Base-by-base conservation (phyloP, 2,329 filamentous ascomycete species). In the Penicillium sclerotiorum region DNA sequence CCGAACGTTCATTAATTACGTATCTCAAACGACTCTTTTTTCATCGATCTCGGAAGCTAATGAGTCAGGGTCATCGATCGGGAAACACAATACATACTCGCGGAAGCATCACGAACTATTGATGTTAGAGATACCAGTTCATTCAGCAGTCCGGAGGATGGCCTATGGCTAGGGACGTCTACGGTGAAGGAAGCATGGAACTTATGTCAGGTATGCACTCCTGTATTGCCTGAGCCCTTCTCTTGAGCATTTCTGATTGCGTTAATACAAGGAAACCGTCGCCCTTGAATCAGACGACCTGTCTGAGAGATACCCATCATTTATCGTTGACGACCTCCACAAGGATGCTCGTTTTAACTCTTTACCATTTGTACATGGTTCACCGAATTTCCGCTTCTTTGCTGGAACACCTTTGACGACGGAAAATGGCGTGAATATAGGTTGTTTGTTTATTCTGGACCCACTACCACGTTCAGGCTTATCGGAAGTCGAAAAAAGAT, bases 351-450 rank as follows among this genome's bases (percentile, higher is more conserved):
- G 48, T n/a, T 74, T 70, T 50, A 67, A 63, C 33, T 39, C 66
- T 28, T 61, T 67, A 32, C 57, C 59, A 12, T 67, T 69, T 30
- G 70, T 74, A 6, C 45, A 49, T 3, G 52, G 49, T 7, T 56
- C 58, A 39, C 68, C 68, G 77, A 7, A 76, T 73, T 3, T 75
- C 74, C 39, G 77, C 78, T 30, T 75, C 77, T 54, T 72, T 75
- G 27, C 82, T 86, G 44, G 84, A 76, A 78, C 45, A 75, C 86
- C 5, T 71, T 81, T 2, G 82, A 85, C 55, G 75, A 84, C 45
- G 70, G 73, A 25, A 74, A 79, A 0, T 75, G 80, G 37, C 22
- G 44, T 53, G 18, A 76, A 75, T 0, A 61, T 86, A 8, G 53
- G 55, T 4, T 46, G 48, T 18, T 39, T 57, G 11, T 57, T 49